Conservation (phyloP, 495 filamentous ascomycete species). For the Tuber aestivum region DNA sequence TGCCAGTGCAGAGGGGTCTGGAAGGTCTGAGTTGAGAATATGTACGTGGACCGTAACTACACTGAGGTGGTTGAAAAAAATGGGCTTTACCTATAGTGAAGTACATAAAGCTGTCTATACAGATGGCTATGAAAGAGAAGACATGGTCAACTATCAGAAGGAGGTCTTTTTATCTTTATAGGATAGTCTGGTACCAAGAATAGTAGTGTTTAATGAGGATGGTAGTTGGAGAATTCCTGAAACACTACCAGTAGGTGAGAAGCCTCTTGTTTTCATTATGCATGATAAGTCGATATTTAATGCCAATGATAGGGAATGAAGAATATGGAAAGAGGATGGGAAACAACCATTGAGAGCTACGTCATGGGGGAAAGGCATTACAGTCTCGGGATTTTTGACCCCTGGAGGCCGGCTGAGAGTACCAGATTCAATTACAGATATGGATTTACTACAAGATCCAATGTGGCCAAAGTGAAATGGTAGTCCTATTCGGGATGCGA, state of each 20-base stretch:
- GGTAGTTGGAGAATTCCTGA: neutral
- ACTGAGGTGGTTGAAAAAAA: conserved; percentile 14
- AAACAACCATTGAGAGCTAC: neutral
- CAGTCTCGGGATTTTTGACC: neutral
- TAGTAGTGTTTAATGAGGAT: neutral
- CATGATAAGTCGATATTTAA: neutral
- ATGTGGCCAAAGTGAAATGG: neutral
- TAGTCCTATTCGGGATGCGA: neutral
- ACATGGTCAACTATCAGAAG: conserved; percentile 16
- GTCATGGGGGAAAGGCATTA: neutral
- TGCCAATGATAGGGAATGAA: neutral
- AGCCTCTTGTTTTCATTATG: neutral
- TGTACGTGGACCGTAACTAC: too few species aligned
- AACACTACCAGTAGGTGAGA: neutral
- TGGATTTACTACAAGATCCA: neutral
- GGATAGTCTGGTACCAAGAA: neutral
- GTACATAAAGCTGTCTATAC: conserved; percentile 22
- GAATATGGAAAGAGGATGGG: neutral
- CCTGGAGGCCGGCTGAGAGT: neutral
- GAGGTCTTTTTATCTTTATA: neutral
- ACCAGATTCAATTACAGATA: neutral
- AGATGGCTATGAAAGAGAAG: conserved; percentile 12
- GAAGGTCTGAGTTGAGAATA: too few species aligned
- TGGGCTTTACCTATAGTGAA: conserved; percentile 8
- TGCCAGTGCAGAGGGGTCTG: too few species aligned